Evolutionary conservation across 1,139 yeast species (phyloP).

Genomic region (Meyerozyma elateridarum): DNA sequence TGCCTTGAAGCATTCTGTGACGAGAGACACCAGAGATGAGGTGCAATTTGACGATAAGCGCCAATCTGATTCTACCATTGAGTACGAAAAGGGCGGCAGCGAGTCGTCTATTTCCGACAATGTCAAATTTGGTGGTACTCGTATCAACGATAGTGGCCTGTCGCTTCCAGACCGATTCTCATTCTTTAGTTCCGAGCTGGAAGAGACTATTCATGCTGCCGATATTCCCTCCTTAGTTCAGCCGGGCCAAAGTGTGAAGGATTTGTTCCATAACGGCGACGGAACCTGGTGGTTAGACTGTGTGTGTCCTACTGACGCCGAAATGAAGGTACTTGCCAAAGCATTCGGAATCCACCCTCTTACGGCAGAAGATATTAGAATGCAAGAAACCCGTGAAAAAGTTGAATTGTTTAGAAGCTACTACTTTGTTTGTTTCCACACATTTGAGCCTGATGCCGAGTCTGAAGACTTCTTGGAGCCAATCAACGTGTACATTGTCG

Average conservation of each 20-base stretch:
- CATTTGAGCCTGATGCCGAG: constrained; percentile 71
- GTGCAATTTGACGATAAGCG: constrained; percentile 11
- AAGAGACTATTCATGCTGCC: constrained; percentile 85
- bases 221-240: constrained; percentile 72
- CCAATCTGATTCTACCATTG: constrained; percentile 25
- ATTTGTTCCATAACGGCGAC: constrained; percentile 58
- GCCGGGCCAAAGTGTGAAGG: constrained; percentile 60
- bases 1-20: constrained; percentile 7
- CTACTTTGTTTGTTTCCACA: constrained; percentile 79
- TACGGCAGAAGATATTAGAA: constrained; percentile 79
- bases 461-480: constrained; percentile 84
- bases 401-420: constrained; percentile 72
- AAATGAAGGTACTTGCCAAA: constrained; percentile 59
- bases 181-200: constrained; percentile 74
- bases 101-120: constrained; percentile 18
- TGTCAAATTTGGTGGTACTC: constrained; percentile 33
- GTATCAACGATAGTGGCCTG: constrained; percentile 22
- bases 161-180: constrained; percentile 68
- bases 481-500: constrained; percentile 81
- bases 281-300: constrained; percentile 80
- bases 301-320: constrained; percentile 62
- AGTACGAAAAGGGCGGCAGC: constrained; percentile 18
- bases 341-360: constrained; percentile 82
- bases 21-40: constrained; percentile 5
- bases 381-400: constrained; percentile 83